Base-by-base conservation (phyloP, 495 filamentous ascomycete genomes). In the Podospora comata region DNA sequence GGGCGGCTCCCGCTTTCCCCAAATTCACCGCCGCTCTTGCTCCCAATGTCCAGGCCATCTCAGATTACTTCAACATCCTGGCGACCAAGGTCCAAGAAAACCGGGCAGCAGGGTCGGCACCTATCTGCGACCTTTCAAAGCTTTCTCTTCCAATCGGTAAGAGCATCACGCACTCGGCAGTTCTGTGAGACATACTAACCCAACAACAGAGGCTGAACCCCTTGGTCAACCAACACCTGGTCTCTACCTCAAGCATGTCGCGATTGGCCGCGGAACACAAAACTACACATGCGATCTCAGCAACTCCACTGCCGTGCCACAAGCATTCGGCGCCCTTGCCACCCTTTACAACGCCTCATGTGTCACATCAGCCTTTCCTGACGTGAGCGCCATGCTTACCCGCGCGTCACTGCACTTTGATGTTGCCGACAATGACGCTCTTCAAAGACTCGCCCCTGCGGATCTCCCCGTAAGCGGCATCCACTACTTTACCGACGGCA, bases 301-400 rank as follows among this genome's bases (percentile, higher is more conserved):
- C 64, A 84, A 86, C 70, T 73, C 85, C 3, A 77, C 82, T 1
- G 84, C 87, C 0, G 75, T 79, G 0, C 94, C 94, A n/a, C 75
- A 75, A 4, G 78, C 87, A 19, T 76, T 84, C 55, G 95, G 95
- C 68, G 95, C 95, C 65, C 77, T 92, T 19, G 95, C 95, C 60
- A 88, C 84, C 27, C 92, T 99, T 69, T 97, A 89, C 88, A 91
- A 99, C 79, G 89, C 86, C 57, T 90, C 90, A 62, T 99, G 94
- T 82, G 74, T 92, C 28, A 90, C 91, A 7, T 83, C 87, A 39
- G 82, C 85, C 68, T 84, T 84, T 69, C 88, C 90, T 2, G 85
- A 87, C 62, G 79, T 94, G 9, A 79, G 93, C 63, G 66, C 81
- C 65, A 71, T 81, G 9, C 79, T 91, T 57, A 81, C 86, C 19